Evolutionary conservation across 768 basidiomycete species (phyloP).

Genomic region (Termitomyces sp.): DNA sequence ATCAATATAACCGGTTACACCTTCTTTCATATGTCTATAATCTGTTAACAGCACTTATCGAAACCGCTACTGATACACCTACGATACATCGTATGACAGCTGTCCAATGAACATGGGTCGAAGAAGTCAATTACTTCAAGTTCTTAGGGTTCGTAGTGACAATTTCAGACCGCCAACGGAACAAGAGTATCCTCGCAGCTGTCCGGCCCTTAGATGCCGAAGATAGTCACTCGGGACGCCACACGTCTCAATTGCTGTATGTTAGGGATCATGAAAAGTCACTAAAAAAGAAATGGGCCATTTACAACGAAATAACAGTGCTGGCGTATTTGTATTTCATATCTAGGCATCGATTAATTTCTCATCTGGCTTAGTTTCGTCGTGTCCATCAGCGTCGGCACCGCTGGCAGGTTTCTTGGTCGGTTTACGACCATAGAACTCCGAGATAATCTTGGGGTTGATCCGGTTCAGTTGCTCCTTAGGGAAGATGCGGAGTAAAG

Average conservation of each 20-base stretch:
- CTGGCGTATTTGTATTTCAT: conserved; percentile 8
- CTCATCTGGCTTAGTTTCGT: conserved; percentile 33
- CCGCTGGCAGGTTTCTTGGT: conserved; percentile 56
- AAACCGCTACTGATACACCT: neutral
- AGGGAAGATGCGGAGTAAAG: conserved; percentile 94
- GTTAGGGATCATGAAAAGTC: conserved; percentile 5
- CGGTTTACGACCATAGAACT: conserved; percentile 87
- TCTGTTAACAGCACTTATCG: neutral
- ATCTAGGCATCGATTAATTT: conserved; percentile 64
- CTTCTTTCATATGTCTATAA: neutral
- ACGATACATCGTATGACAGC: neutral
- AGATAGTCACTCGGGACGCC: conserved; percentile 3
- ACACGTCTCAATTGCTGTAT: conserved; percentile 1
- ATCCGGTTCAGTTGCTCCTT: conserved; percentile 98
- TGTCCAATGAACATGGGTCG: neutral
- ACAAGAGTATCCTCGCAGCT: neutral
- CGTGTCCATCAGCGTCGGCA: conserved; percentile 39
- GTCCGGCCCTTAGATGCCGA: neutral
- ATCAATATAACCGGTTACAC: neutral
- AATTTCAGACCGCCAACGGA: neutral
- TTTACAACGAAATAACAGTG: conserved; percentile 9
- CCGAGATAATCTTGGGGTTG: conserved; percentile 91
- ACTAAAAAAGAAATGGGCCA: conserved; percentile 4
- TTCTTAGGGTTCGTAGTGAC: neutral
- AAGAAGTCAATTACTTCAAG: neutral